A percentile compares a stretch with the other conserved stretches of the same genome.
Evolutionary conservation across 768 basidiomycete genomes (phyloP).

Genomic region (Pleurotus platypus): DNA sequence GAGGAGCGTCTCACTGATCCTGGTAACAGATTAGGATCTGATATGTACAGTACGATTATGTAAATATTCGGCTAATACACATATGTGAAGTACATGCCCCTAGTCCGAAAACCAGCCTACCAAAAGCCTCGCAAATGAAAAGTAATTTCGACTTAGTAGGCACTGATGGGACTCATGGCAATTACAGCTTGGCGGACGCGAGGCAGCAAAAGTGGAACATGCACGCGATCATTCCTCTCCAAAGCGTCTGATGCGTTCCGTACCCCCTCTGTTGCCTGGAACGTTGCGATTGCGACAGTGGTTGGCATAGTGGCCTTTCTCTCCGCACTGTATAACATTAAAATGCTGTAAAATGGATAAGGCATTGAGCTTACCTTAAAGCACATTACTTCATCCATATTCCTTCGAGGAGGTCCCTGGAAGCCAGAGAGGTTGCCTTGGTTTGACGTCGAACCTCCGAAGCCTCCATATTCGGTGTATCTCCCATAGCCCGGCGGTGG

Average conservation of each 20-base stretch:
- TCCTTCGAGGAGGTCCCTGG: conserved; percentile 50
- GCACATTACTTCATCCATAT: conserved; percentile 80
- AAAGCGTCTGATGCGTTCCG: conserved; percentile 52
- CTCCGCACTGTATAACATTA: conserved; percentile 61
- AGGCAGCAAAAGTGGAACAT: not conserved
- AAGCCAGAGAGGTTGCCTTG: conserved; percentile 20
- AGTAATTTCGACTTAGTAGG: no score
- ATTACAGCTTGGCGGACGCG: no score
- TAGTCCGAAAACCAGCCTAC: no score
- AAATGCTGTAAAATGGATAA: conserved; percentile 6
- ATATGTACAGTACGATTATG: not conserved
- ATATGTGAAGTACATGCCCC: no score
- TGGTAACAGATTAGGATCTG: conserved; percentile 2
- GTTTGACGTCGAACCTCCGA: conserved; percentile 29
- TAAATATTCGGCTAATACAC: not conserved
- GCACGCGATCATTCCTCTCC: conserved; percentile 20
- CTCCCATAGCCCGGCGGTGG: conserved; percentile 91
- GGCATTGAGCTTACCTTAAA: conserved; percentile 60
- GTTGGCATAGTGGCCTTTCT: conserved; percentile 94
- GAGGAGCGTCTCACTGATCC: no score
- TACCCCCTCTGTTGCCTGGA: conserved; percentile 86
- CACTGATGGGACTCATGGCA: no score
- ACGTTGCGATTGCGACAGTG: conserved; percentile 89
- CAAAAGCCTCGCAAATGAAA: no score
- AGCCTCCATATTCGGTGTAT: conserved; percentile 68